phyloP scores from a whole-genome alignment of 352 stramenopile genomes.

The Phytophthora foliorum region DNA sequence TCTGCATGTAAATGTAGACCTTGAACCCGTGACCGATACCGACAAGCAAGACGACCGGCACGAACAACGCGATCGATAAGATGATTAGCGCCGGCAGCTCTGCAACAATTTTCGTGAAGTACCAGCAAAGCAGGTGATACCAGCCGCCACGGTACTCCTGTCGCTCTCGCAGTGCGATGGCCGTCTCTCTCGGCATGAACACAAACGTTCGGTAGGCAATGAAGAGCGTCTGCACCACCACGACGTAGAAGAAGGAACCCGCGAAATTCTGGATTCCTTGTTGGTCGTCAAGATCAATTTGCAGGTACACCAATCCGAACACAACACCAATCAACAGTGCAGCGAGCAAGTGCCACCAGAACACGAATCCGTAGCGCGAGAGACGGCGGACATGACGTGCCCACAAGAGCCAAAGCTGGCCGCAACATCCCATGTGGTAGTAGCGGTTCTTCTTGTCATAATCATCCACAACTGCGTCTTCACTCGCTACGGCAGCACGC shows the following conservation, averaged over 20 bases:
- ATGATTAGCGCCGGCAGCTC: constrained; percentile 50
- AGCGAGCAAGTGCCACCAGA: constrained; percentile 51
- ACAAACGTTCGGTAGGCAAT: constrained; percentile 47
- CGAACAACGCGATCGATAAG: constrained; percentile 51
- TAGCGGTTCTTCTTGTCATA: constrained; percentile 40
- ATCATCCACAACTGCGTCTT: constrained; percentile 24
- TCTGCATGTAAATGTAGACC: constrained; percentile 58
- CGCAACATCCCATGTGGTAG: constrained; percentile 44
- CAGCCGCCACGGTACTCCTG: constrained; percentile 45
- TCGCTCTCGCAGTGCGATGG: constrained; percentile 55
- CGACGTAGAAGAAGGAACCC: constrained; percentile 60
- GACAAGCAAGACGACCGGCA: constrained; percentile 53
- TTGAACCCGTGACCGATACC: constrained; percentile 50
- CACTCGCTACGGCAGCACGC: constrained; percentile 7
- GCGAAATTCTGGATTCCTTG: constrained; percentile 66
- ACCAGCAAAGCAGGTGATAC: constrained; percentile 61
- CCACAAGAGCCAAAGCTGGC: constrained; percentile 45
- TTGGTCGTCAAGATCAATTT: constrained; percentile 54
- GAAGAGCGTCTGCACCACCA: constrained; percentile 63
- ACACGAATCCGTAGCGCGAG: constrained; percentile 50
- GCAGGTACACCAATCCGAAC: constrained; percentile 52
- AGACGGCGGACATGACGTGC: constrained; percentile 49
- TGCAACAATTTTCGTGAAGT: constrained; percentile 52
- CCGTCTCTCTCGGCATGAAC: constrained; percentile 50
- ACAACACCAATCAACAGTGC: constrained; percentile 61